Conservation (phyloP, 768 basidiomycete genomes). For the Xerocomus spinulosus region DNA sequence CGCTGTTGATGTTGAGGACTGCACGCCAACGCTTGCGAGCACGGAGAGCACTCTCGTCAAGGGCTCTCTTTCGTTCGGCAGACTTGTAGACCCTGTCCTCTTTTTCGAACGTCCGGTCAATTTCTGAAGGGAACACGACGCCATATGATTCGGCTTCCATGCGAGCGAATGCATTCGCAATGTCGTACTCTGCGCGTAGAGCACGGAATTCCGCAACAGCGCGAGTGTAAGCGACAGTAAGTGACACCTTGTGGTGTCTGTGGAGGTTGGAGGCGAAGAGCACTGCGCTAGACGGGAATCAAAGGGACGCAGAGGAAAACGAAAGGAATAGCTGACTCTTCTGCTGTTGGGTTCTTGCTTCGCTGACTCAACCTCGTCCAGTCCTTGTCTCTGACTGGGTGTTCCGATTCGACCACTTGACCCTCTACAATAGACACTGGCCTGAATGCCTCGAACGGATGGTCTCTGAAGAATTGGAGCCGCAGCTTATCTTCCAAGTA, state of each 20-base stretch:
- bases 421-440: slow-evolving; percentile 74
- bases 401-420: slow-evolving; percentile 49
- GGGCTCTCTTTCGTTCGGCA: slow-evolving; percentile 51
- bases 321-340: slow-evolving; percentile 65
- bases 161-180: slow-evolving; percentile 69
- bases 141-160: slow-evolving; percentile 79
- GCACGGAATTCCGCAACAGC: slow-evolving; percentile 85
- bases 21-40: slow-evolving; percentile 78
- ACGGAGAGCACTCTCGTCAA: slow-evolving; percentile 56
- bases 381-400: slow-evolving; percentile 50
- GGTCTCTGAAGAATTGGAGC: slow-evolving; percentile 89
- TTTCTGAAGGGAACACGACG: slow-evolving; percentile 57
- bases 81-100: slow-evolving; percentile 59
- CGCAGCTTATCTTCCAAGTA: slow-evolving; percentile 86
- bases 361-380: slow-evolving; percentile 85
- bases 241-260: slow-evolving; percentile 52
- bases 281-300: slow-evolving; percentile 53
- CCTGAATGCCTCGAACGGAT: slow-evolving; percentile 93
- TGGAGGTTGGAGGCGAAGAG: slow-evolving; percentile 78
- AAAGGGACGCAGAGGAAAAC: slow-evolving; percentile 2
- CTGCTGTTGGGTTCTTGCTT: slow-evolving; percentile 75
- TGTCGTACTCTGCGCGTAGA: slow-evolving; percentile 78
- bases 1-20: slow-evolving; percentile 43
- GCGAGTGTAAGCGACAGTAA: slow-evolving; percentile 75
- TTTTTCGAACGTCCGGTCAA: slow-evolving; percentile 55